These are phyloP conservation scores for Backusella macrospora DNA, from an alignment of 192 early-diverging fungal genomes.

Conservation along the genomic window DNA sequence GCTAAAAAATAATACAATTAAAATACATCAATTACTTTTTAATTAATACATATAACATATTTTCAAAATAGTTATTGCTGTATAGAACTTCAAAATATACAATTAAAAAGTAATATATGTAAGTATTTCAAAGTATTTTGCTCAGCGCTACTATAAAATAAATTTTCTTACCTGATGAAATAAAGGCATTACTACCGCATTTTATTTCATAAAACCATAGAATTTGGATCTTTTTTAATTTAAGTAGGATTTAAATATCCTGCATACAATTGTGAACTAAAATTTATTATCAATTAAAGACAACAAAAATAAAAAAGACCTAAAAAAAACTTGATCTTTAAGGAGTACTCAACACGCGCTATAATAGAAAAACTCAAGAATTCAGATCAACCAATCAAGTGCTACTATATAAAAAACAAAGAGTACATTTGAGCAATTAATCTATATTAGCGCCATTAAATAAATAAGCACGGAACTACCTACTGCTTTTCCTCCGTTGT, in stretches of 20 bases:
- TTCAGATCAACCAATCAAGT: not conserved
- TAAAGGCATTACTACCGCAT: not conserved
- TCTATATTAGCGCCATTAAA: too few species aligned
- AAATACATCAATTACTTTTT: not conserved
- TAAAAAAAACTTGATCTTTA: not conserved
- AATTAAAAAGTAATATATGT: too few species aligned
- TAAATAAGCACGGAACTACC: too few species aligned
- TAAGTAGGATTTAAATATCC: not conserved
- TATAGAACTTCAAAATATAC: too few species aligned
- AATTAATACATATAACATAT: not conserved
- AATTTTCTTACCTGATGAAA: not conserved
- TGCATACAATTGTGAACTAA: not conserved
- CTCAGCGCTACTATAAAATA: not conserved
- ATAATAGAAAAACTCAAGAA: not conserved
- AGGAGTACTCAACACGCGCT: not conserved
- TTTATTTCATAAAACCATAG: not conserved
- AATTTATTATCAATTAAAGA: not conserved
- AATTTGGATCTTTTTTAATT: not conserved
- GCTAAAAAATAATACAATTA: constrained; percentile 6
- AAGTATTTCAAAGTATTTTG: not conserved
- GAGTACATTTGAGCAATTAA: too few species aligned
- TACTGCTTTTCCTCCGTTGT: too few species aligned
- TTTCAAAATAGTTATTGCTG: too few species aligned
- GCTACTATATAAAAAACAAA: not conserved
- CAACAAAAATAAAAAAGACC: not conserved